phyloP scores from a whole-genome alignment of 2,329 filamentous ascomycete species.

The Zymoseptoria pseudotritici region DNA sequence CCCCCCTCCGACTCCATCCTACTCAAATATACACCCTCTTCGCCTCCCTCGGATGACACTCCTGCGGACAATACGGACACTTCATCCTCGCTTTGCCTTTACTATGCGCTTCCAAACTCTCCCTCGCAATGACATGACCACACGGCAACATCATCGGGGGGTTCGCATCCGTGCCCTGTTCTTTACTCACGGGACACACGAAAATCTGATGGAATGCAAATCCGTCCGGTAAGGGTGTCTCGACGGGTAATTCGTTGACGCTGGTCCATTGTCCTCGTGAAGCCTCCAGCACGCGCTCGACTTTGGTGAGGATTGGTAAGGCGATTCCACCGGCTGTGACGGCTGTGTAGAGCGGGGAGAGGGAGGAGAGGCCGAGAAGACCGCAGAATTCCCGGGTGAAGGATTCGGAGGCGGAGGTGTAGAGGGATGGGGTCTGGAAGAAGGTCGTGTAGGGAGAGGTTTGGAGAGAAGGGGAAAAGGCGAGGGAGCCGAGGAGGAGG shows the following conservation, averaged over 20 bases:
- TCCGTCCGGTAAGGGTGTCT: conserved; percentile 56
- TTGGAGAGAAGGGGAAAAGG: conserved; percentile 66
- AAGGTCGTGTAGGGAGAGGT: conserved; percentile 71
- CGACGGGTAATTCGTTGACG: conserved; percentile 73
- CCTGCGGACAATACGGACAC: conserved; percentile 89
- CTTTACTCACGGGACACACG: conserved; percentile 93
- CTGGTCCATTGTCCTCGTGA: conserved; percentile 95
- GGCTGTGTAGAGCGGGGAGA: conserved; percentile 87
- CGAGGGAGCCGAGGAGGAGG: conserved; percentile 71
- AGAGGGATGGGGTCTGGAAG: conserved; percentile 68
- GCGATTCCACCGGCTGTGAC: conserved; percentile 89
- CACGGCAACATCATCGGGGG: conserved; percentile 96
- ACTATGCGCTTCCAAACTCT: conserved; percentile 70
- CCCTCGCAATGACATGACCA: conserved; percentile 84
- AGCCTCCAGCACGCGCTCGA: conserved; percentile 77
- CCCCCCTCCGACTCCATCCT: neutral
- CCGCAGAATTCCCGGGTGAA: conserved; percentile 83
- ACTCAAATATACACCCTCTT: conserved; percentile 49
- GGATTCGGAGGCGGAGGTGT: conserved; percentile 74
- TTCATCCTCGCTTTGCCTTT: conserved; percentile 73
- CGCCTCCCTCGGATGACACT: conserved; percentile 71
- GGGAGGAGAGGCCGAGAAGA: conserved; percentile 77
- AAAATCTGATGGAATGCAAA: conserved; percentile 91
- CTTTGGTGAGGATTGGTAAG: conserved; percentile 79
- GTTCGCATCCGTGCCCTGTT: conserved; percentile 87